Percentiles rank a stretch among this genome's conserved stretches.
Evolutionary conservation across 2,329 filamentous ascomycete genomes (phyloP).

Genomic region (Esteya vermicola): DNA sequence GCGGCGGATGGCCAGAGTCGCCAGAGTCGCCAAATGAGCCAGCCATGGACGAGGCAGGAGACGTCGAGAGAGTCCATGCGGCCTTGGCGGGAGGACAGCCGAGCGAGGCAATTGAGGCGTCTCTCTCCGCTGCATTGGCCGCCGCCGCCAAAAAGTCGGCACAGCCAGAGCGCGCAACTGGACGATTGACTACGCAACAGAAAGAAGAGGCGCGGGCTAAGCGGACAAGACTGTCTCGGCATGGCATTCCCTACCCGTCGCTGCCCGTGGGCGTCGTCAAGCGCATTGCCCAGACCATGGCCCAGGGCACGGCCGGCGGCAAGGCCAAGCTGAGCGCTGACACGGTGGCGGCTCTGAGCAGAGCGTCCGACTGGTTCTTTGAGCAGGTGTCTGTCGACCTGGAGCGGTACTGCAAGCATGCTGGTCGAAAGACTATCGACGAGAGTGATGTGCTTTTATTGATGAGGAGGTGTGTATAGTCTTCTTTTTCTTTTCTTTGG

Average conservation of each 20-base stretch:
- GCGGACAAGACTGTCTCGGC: slow-evolving; percentile 46
- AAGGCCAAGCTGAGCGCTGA: slow-evolving; percentile 61
- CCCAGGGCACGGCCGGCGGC: slow-evolving; percentile 48
- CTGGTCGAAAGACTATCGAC: slow-evolving; percentile 71
- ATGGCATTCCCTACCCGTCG: slow-evolving; percentile 63
- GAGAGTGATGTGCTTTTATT: slow-evolving; percentile 70
- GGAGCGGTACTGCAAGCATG: slow-evolving; percentile 66
- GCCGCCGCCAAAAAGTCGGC: background rate
- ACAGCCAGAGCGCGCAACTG: background rate
- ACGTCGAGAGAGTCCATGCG: background rate
- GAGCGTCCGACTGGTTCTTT: slow-evolving; percentile 84
- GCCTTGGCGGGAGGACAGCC: background rate
- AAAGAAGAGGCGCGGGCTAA: slow-evolving; percentile 10
- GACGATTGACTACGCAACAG: background rate
- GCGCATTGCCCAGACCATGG: slow-evolving; percentile 55
- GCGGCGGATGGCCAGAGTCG: slow-evolving; percentile 4
- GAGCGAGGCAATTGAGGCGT: background rate
- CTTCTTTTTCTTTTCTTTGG: background rate
- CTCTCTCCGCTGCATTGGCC: background rate
- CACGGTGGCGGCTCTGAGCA: slow-evolving; percentile 58
- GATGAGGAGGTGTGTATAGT: slow-evolving; percentile 58
- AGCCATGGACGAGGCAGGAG: background rate
- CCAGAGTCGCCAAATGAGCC: too few species aligned
- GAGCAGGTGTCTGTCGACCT: slow-evolving; percentile 75
- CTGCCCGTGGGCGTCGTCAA: slow-evolving; percentile 63